Evolutionary conservation across 1,284 basidiomycete genomes (phyloP).

Genomic region (Ustilago trichophora): DNA sequence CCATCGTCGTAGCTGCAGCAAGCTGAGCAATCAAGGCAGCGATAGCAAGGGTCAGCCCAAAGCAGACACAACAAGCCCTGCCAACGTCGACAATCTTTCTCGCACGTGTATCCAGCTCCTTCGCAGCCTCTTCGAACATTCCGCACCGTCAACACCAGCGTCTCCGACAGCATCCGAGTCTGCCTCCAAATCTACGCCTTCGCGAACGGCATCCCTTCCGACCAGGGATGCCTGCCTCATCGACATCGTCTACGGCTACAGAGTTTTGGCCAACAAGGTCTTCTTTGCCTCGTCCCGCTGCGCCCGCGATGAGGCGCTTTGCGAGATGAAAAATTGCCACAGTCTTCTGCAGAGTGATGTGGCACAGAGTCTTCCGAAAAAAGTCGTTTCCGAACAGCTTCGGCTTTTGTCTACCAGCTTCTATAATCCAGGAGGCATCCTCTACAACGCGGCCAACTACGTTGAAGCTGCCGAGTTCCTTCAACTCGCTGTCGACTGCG

Average conservation of each 20-base stretch:
- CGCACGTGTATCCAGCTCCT: slow-evolving; percentile 34
- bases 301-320: slow-evolving; percentile 16
- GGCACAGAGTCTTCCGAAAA: slow-evolving; percentile 4
- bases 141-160: not conserved
- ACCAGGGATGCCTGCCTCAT: slow-evolving; percentile 19
- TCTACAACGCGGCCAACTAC: slow-evolving; percentile 63
- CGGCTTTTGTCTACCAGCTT: slow-evolving; percentile 59
- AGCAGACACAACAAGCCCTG: slow-evolving; percentile 7
- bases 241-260: slow-evolving; percentile 32
- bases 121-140: slow-evolving; percentile 8
- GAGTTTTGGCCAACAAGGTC: slow-evolving; percentile 39
- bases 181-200: slow-evolving; percentile 1
- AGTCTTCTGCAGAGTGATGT: slow-evolving; percentile 6
- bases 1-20: slow-evolving; percentile 35
- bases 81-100: slow-evolving; percentile 20
- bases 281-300: slow-evolving; percentile 22
- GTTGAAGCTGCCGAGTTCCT: slow-evolving; percentile 59
- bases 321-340: slow-evolving; percentile 19
- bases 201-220: slow-evolving; percentile 16
- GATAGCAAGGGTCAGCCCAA: slow-evolving; percentile 39
- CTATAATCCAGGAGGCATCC: slow-evolving; percentile 67
- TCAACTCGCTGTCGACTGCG: slow-evolving; percentile 48
- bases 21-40: slow-evolving; percentile 27
- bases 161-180: not conserved
- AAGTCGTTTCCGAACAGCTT: slow-evolving; percentile 23